Evolutionary conservation across 2,329 filamentous ascomycete genomes (phyloP), one percentile per base, ranked within the genome.

Genomic region (Tricladium varicosporioides): DNA sequence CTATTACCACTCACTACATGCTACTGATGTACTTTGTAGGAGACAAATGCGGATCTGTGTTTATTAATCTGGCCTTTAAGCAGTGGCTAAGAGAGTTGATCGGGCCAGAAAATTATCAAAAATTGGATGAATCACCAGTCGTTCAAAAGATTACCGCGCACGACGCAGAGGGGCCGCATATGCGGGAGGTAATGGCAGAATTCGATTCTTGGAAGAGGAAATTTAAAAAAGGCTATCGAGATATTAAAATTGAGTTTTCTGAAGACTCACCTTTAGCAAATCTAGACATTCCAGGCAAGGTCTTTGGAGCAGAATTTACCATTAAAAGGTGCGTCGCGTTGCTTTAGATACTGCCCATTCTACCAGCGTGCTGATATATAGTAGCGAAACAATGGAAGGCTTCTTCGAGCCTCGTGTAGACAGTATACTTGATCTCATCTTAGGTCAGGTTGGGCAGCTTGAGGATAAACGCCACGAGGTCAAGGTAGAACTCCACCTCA

Each of bases 61-160:
- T 65, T 58, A 69, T 69, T 22, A 61, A 69, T 51, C 36, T 50
- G 11, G 51, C 58, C 13, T 69, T 69, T 56, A 63, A 67, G 50
- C 47, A 56, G 45, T 69, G 67, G 67, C 57, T 69, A n/a, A 50
- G 57, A 19, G 27, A 45, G 11, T 42, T 61, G 7, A 22, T 68
- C 7, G 65, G 67, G 10, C 62, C 63, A 2, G 48, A 54, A 16
- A 16, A 63, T 36, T 68, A 67, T 50, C 47, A 57, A 4, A 32
- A 59, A 27, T 53, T 69, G 1, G 67, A 53, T 32, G 59, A 63
- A 18, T 52, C 48, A 4, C 53, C 53, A 27, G 54, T 54, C 2
- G 57, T 19, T 14, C 33, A 60, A 14, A 62, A 63, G 42, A 64
- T 66, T 27, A 54, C 55, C 4, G 58, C 60, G 5, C 63, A 67